A percentile compares a stretch with the other conserved stretches of the same genome.
phyloP scores from a whole-genome alignment of 192 early-diverging fungal genomes.

The Coemansia sp. region DNA sequence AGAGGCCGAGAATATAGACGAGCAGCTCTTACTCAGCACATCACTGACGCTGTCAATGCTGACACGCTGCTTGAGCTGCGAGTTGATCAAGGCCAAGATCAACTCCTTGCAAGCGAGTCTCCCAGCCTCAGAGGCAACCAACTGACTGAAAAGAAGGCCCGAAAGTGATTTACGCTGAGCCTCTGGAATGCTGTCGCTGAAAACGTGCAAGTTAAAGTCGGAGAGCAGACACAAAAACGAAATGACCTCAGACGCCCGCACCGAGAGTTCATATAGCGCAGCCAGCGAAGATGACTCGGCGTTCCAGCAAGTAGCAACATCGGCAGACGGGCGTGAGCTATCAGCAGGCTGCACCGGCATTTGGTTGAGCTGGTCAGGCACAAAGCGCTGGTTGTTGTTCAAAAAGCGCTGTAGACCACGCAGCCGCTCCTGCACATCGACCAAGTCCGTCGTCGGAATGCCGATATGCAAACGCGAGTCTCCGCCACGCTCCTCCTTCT shows the following conservation, averaged over 20 bases:
- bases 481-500: conserved; percentile 5
- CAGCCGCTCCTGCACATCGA: conserved; percentile 50
- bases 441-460: conserved; percentile 33
- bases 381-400: conserved; percentile 53
- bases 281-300: conserved; percentile 62
- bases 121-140: conserved; percentile 56
- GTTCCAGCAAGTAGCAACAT: conserved; percentile 55
- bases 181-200: conserved; percentile 50
- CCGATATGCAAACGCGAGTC: conserved; percentile 31
- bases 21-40: conserved; percentile 62
- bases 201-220: conserved; percentile 63
- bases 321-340: conserved; percentile 28
- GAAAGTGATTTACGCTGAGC: conserved; percentile 53
- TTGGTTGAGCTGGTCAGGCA: conserved; percentile 52
- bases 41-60: conserved; percentile 63
- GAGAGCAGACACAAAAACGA: conserved; percentile 65
- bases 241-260: conserved; percentile 62
- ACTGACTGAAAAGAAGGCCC: conserved; percentile 57
- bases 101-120: conserved; percentile 60
- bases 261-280: conserved; percentile 59
- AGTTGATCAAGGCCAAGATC: conserved; percentile 66
- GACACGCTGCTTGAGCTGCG: conserved; percentile 54
- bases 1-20: conserved; percentile 60
- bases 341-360: conserved; percentile 50
- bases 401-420: conserved; percentile 51